These are phyloP conservation scores for Paracoccidioides brasiliensis DNA, from an alignment of 2,329 filamentous ascomycete genomes.

Conservation along the genomic window DNA sequence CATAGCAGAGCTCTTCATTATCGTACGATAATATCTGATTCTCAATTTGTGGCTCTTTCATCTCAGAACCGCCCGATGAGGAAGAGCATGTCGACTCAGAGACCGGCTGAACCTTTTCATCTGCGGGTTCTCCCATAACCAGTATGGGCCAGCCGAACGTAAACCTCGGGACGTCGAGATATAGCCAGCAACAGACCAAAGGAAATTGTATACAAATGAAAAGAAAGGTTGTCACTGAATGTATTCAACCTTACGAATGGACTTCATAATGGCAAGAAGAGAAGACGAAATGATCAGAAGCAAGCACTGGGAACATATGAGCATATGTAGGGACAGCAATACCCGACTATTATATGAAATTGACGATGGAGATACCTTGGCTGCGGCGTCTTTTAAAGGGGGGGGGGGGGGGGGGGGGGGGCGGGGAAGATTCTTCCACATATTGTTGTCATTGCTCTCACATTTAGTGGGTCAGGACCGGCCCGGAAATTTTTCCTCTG, in stretches of 20 bases:
- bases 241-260: neutral
- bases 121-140: neutral
- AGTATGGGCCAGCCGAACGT: neutral
- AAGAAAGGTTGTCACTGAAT: neutral
- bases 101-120: neutral
- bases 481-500: no score
- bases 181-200: neutral
- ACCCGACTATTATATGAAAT: neutral
- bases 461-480: no score
- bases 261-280: neutral
- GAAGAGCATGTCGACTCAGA: neutral
- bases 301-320: neutral
- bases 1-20: constrained; percentile 8
- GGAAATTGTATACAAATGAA: neutral
- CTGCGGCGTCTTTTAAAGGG: no score
- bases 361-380: no score
- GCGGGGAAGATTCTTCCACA: neutral
- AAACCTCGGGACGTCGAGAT: neutral
- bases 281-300: no score
- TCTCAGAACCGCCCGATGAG: neutral
- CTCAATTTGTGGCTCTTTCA: constrained; percentile 1
- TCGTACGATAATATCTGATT: constrained; percentile 6
- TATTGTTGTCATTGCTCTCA: neutral
- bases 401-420: no score
- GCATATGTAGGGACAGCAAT: neutral